These are phyloP conservation scores for Dendrothele bispora DNA, from an alignment of 768 basidiomycete genomes.

Conservation along the genomic window DNA sequence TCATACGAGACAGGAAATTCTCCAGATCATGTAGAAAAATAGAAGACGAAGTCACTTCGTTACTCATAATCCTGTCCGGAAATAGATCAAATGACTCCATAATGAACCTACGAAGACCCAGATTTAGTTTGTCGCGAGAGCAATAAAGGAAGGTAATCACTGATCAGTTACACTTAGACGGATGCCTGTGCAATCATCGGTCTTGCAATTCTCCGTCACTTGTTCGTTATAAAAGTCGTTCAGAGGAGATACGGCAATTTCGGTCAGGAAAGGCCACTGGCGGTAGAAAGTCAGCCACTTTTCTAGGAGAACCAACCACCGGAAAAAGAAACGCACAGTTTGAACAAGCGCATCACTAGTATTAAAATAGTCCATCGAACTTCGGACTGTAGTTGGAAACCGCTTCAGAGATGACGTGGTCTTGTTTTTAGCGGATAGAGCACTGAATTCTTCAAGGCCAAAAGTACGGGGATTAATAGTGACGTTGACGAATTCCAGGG, in stretches of 20 bases:
- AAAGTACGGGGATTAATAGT: neutral
- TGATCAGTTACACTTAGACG: constrained; percentile 3
- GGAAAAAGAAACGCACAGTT: no score
- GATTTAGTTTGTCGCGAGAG: neutral
- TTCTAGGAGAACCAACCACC: no score
- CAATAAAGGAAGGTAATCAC: neutral
- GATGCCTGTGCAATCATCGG: neutral
- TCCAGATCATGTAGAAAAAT: constrained; percentile 4
- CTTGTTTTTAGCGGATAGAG: neutral
- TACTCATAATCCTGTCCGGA: neutral
- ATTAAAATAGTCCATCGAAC: neutral
- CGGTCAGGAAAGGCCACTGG: constrained; percentile 1
- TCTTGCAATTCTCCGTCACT: neutral
- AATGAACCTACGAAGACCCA: neutral
- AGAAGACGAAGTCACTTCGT: neutral
- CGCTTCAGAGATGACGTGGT: neutral
- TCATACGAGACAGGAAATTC: constrained; percentile 7
- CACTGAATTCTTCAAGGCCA: neutral
- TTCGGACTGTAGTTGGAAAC: neutral
- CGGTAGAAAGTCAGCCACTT: no score
- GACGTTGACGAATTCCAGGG: neutral
- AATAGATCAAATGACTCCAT: constrained; percentile 6
- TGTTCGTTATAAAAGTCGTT: neutral
- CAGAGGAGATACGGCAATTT: neutral
- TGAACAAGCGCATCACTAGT: neutral